Conservation (phyloP, 805 yeast genomes). For the Ogataea allantospora region DNA sequence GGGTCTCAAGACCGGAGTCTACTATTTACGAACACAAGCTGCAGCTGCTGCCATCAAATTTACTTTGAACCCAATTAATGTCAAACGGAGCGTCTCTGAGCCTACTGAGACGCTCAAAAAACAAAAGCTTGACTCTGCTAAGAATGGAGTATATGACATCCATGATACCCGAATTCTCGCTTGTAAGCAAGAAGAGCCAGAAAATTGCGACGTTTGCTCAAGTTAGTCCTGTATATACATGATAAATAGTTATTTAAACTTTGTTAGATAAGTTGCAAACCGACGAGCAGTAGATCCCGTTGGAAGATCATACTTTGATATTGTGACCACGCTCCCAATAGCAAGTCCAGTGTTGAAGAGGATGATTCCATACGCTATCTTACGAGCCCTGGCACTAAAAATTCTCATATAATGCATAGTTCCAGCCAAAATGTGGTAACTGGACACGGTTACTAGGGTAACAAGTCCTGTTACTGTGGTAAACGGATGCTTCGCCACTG, state of each 20-base stretch:
- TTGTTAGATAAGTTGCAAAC: conserved; percentile 19
- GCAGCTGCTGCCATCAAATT: conserved; percentile 97
- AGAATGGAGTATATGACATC: conserved; percentile 11
- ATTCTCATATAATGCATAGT: conserved; percentile 44
- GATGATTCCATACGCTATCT: conserved; percentile 43
- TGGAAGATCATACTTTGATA: conserved; percentile 22
- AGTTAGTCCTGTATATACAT: conserved; percentile 26
- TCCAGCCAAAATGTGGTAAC: conserved; percentile 59
- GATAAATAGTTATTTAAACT: background rate
- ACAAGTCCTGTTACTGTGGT: conserved; percentile 29
- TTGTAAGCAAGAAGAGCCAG: conserved; percentile 27
- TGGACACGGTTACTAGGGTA: conserved; percentile 36
- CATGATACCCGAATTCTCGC: conserved; percentile 19
- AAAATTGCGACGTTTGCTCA: conserved; percentile 42
- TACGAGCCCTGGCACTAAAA: conserved; percentile 40
- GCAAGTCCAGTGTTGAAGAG: conserved; percentile 37
- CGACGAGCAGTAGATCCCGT: conserved; percentile 25
- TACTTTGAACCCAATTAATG: conserved; percentile 52
- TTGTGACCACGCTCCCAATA: conserved; percentile 34
- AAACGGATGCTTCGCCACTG: conserved; percentile 21
- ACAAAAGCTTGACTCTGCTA: conserved; percentile 6
- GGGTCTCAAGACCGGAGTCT: conserved; percentile 98
- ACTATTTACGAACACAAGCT: conserved; percentile 95
- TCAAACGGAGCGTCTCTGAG: conserved; percentile 17
- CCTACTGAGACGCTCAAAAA: conserved; percentile 10